phyloP scores from a whole-genome alignment of 2,329 filamentous ascomycete species.

The Nigrospora sphaerica region DNA sequence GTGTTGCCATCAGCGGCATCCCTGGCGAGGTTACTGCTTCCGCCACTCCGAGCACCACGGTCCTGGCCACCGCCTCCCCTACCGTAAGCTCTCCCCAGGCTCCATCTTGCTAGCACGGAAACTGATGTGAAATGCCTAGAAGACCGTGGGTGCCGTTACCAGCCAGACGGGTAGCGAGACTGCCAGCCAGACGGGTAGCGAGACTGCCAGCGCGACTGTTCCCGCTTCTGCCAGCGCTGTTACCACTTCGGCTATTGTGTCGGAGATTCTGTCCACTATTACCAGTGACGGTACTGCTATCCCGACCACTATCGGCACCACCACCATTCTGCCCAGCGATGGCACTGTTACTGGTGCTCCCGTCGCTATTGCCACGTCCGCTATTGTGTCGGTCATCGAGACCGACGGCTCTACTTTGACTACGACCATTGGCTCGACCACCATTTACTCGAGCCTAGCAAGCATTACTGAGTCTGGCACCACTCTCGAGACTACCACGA shows the following conservation, averaged over 20 bases:
- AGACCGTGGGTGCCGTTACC: too few relatives aligned
- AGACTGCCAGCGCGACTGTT: too few relatives aligned
- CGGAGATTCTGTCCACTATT: not conserved
- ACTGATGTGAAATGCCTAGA: too few relatives aligned
- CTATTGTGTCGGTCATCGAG: not conserved
- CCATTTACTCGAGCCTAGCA: not conserved
- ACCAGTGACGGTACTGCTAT: slow-evolving; percentile 11
- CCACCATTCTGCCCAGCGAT: slow-evolving; percentile 14
- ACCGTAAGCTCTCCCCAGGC: not conserved
- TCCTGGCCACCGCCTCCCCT: not conserved
- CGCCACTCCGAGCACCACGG: not conserved
- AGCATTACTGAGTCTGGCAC: not conserved
- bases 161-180: too few relatives aligned
- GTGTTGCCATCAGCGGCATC: not conserved
- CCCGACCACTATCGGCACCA: slow-evolving; percentile 2
- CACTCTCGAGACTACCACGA: not conserved
- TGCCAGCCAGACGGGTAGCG: too few relatives aligned
- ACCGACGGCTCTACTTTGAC: not conserved
- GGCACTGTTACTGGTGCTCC: not conserved
- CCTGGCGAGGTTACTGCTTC: not conserved
- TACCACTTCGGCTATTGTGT: not conserved
- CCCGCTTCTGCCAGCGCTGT: too few relatives aligned
- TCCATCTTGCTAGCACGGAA: too few relatives aligned
- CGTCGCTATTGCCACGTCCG: not conserved
- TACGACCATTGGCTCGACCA: not conserved